Evolutionary conservation across 768 basidiomycete species (phyloP), one percentile per base, ranked within the genome.

Genomic region (Phallus indusiatus): DNA sequence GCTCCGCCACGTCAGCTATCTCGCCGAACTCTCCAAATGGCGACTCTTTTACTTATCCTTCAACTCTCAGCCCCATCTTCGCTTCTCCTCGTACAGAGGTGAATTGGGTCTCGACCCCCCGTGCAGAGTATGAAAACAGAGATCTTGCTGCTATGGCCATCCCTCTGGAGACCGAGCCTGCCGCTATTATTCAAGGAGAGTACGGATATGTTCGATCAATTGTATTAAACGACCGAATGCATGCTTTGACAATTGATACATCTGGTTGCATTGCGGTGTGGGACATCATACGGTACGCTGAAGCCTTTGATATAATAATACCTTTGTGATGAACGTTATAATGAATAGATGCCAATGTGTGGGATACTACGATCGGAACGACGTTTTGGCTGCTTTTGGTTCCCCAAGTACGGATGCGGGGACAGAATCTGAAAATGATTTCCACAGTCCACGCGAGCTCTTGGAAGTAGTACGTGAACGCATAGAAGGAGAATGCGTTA

Each of bases 401-500:
- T 64, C 64, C 51, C 63, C 66, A 55, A 64, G 65, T 60, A 73
- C 70, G 36, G 64, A 66, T 16, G 55, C 56, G n/a, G 66, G 56
- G 24, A 20, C 28, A 24, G 60, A 61, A 20, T 60, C 53, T 6
- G 50, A 63, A 8, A 35, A 62, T 36, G 70, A 66, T 55, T 82
- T 83, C 55, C 74, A 78, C 53, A 88, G 87, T 65, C 88, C 90
- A 8, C 71, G 88, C 49, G 94, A 95, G 66, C 84, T 87, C 5
- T 73, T 99, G 54, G 95, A 97, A 70, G 79, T 82, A 47, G 91
- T 97, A 18, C 78, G 86, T 60, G 91, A 92, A 67, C 76, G 90
- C 42, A 89, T 98, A n/a, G 96, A 99, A 67, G 94, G 95, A 28
- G 93, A 98, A 68, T 91, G 89, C 0, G 85, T 90, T 28, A 83